phyloP scores from a whole-genome alignment of 331 rosid genomes.

The Malus hybrid region DNA sequence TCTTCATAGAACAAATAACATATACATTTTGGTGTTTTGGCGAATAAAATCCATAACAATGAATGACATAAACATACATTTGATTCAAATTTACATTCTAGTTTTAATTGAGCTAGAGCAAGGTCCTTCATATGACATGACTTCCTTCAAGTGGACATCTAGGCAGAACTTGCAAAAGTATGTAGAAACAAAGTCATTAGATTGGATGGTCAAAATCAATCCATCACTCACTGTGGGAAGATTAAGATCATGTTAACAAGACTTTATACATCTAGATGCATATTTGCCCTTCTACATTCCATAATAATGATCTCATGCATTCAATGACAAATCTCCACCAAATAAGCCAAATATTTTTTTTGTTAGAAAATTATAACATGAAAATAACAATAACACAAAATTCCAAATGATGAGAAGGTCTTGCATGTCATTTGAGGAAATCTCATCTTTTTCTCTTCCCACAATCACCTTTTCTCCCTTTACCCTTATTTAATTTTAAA shows the following conservation, averaged over 20 bases:
- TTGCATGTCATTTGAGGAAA: conserved; percentile 15
- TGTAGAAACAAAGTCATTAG: neutral
- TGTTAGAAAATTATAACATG: too few relatives aligned
- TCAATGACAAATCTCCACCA: neutral
- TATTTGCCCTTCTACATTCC: neutral
- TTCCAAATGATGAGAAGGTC: conserved; percentile 8
- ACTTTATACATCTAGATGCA: neutral
- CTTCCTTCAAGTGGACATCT: too few relatives aligned
- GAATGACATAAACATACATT: too few relatives aligned
- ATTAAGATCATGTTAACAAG: neutral
- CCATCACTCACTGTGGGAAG: neutral
- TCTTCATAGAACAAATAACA: too few relatives aligned
- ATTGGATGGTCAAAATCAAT: neutral
- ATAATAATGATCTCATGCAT: neutral
- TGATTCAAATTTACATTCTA: too few relatives aligned
- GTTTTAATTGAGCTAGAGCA: too few relatives aligned
- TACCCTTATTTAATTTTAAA: conserved; percentile 10
- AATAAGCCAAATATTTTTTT: neutral
- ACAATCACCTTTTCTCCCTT: neutral
- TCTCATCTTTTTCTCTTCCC: neutral
- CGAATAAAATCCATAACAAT: too few relatives aligned
- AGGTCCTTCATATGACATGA: too few relatives aligned
- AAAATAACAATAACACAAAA: neutral
- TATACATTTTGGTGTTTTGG: too few relatives aligned
- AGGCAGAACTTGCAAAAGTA: neutral